Evolutionary conservation across 164 flowering plant species (phyloP).

Genomic region (Liriodendron chinense): DNA sequence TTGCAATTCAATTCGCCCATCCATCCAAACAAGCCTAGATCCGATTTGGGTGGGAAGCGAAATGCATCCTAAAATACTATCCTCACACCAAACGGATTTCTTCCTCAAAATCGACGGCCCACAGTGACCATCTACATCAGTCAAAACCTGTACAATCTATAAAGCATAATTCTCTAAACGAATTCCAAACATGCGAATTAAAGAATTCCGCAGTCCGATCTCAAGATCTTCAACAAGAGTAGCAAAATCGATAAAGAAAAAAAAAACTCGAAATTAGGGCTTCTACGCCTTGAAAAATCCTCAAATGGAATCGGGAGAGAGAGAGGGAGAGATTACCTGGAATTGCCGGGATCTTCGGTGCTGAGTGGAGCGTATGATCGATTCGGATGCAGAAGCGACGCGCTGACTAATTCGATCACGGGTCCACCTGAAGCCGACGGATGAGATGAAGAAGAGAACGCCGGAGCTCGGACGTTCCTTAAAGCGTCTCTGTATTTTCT

Average conservation of each 20-base stretch:
- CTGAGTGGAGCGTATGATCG: constrained; percentile 59
- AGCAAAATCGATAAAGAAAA: too few species aligned
- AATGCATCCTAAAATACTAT: too few species aligned
- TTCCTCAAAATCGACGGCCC: too few species aligned
- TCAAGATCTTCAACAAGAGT: background rate
- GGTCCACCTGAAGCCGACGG: constrained; percentile 41
- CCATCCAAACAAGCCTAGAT: too few species aligned
- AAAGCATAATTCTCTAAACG: too few species aligned
- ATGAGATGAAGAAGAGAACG: constrained; percentile 3
- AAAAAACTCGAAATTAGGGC: background rate
- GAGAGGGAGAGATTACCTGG: constrained; percentile 18
- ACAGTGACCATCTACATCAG: too few species aligned
- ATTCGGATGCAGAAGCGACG: constrained; percentile 44
- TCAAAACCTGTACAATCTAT: too few species aligned
- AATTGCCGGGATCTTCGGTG: constrained; percentile 61
- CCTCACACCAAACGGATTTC: too few species aligned
- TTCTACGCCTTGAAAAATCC: background rate
- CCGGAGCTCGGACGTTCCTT: constrained; percentile 56
- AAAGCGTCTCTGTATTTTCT: constrained; percentile 70
- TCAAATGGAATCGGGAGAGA: background rate
- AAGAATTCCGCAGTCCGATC: background rate
- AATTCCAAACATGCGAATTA: too few species aligned
- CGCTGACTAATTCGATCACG: constrained; percentile 50
- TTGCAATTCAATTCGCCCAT: too few species aligned
- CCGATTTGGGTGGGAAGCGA: too few species aligned